Percentiles rank a stretch among this genome's conserved stretches.
phyloP scores from a whole-genome alignment of 2,329 filamentous ascomycete genomes.

The Alternaria ethzedia region DNA sequence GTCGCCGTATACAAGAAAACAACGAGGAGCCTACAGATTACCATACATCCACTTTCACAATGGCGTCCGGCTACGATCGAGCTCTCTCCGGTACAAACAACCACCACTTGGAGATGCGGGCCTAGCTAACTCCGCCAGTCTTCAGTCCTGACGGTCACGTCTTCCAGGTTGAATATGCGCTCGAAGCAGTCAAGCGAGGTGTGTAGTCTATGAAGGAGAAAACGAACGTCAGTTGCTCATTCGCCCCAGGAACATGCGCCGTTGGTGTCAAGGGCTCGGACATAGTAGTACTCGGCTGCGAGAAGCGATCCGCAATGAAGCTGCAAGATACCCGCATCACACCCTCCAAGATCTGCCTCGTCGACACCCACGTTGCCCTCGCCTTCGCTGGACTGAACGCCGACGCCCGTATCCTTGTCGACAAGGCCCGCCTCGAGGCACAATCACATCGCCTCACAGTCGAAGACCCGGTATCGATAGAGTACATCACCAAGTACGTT shows the following conservation, averaged over 20 bases:
- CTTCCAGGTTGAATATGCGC: conserved; percentile 99
- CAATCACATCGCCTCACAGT: conserved; percentile 97
- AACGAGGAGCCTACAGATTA: not conserved
- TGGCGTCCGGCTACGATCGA: conserved; percentile 98
- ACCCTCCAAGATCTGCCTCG: conserved; percentile 95
- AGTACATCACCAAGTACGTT: conserved; percentile 99
- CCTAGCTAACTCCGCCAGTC: conserved; percentile 62
- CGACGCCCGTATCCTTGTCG: conserved; percentile 95
- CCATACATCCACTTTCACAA: conserved; percentile 44
- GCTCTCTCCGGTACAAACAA: conserved; percentile 85
- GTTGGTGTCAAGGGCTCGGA: conserved; percentile 95
- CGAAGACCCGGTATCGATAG: conserved; percentile 95
- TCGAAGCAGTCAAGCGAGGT: conserved; percentile 99
- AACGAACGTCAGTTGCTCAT: conserved; percentile 18
- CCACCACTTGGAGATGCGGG: conserved; percentile 28
- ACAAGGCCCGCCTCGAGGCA: conserved; percentile 96
- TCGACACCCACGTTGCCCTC: conserved; percentile 95
- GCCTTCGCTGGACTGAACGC: conserved; percentile 97
- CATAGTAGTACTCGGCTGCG: conserved; percentile 94
- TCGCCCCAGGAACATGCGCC: conserved; percentile 81
- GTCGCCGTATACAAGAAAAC: not conserved
- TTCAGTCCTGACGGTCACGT: conserved; percentile 99
- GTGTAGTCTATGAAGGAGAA: conserved; percentile 19
- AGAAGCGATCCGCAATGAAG: conserved; percentile 99
- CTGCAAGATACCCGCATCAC: conserved; percentile 99